Evolutionary conservation across 164 flowering plant genomes (phyloP), one percentile per base, ranked within the genome.

Genomic region (Vitis rupestris): DNA sequence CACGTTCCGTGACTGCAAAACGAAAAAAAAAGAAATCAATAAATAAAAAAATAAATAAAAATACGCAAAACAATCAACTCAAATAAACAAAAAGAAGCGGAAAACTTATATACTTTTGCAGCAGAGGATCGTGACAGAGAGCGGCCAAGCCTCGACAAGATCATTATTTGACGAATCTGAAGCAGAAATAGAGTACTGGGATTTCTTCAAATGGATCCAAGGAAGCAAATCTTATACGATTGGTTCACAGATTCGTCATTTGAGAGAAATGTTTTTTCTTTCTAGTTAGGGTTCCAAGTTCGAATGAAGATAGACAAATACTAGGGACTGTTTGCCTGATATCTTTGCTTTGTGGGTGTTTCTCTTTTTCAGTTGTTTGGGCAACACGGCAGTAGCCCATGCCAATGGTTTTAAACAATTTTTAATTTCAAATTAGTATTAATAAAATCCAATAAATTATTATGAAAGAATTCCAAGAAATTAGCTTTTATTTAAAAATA

Each of bases 121-220:
- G 74, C 68, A 59, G 84, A 78, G 50, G 85, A 82, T 56, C 84
- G 82, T 2, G 83, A 63, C 2, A 81, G 23, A 5, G 82, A 78
- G 11, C 87, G 82, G 1, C 82, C 74, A 15, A 84, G 62, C 78
- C 79, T 81, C 0, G 86, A 81, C 59, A 84, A 82, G 0, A 78
- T 82, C 87, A 85, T 84, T 10, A 2, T 37, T 14, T 37, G 11
- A 54, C 2, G 23, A 15, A 29, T 1, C 3, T 6, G 44, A 37
- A 37, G 44, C 44, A 37, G 44, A 37, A 37, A 37, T 3, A 37
- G 44, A 37, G 4, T 14, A 31, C 49, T 13, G 17, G 37, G n/a
- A 29, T 11, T 23, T 23, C 27, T 23, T 23, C 27, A 23, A 23
- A 3, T 30, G 44, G 44, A 4, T 13, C 37, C 49, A 14, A 12